Evolutionary conservation across 2,329 filamentous ascomycete species (phyloP), one percentile per base, ranked within the genome.

Genomic region (Hirsutella rhossiliensis): DNA sequence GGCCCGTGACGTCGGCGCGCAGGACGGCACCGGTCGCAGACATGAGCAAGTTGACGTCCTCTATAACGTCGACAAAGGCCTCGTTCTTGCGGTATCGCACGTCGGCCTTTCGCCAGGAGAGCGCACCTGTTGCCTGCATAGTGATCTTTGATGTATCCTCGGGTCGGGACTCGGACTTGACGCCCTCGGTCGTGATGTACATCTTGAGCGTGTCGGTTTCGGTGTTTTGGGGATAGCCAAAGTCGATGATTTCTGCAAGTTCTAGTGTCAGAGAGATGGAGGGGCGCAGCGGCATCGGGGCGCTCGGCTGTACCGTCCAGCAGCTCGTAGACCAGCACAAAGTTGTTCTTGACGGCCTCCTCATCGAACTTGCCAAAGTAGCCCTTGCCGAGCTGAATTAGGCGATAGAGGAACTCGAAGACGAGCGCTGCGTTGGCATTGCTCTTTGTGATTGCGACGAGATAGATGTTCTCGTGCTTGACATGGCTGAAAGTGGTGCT

Each of bases 71-170:
- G 54, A 98, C 92, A 59, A 98, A 98, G 29, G 92, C 92, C 65
- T 98, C 92, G 68, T 98, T 98, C 70, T 98, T 98, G 63, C 92
- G 85, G 69, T 98, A 98, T 62, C 95, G 95, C 66, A 98, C 92
- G 63, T 97, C 90, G 47, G 90, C 86, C 59, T 94, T 86, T 55
- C 94, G 80, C 92, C 94, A 98, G 40, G 92, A 97, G 37, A 96
- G 75, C 5, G 92, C 92, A 36, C 94, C 92, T 0, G 92, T 98
- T 12, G 92, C 94, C 70, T 98, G 92, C 89, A 97, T 96, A 23
- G 92, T 98, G 65, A 98, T 98, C 63, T 90, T 92, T 53, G 88
- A 90, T 42, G 90, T 96, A 63, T 98, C 90, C 61, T 95, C 87
- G 67, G 81, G 83, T 52, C 76, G 81, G 53, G 80, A 72, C 62